Base-by-base conservation (phyloP, 352 stramenopile species). In the Globisporangium apiculatum region DNA sequence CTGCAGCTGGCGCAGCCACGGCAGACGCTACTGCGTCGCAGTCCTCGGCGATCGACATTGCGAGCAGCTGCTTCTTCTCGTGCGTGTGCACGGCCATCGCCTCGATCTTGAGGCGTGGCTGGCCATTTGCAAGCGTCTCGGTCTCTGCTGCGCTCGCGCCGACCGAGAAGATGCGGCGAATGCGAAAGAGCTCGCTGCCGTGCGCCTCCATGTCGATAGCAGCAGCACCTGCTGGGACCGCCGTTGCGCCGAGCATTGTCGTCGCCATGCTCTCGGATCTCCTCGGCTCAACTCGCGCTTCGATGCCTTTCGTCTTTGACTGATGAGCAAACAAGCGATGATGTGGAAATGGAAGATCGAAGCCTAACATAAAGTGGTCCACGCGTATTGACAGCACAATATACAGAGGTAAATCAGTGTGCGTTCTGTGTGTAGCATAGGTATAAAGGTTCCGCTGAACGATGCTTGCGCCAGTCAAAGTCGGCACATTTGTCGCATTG, bases 11-110 rank as follows among this genome's bases (percentile, higher is more conserved):
- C 42, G 35, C 46, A 18, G 46, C 15, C 47, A 11, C 57, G 24
- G 48, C 18, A 38, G 37, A 46, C 50, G 35, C 38, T 1, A 43
- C n/a, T 5, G 41, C 24, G 12, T 18, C 17, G 35, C 36, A 15
- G 15, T 62, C 48, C n/a, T 68, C 61, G 4, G 52, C 45, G 11
- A 92, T 37, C 2, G 80, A 76, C 14, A 93, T 56, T 49, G 83
- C 83, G 15, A 91, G 72, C 40, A 91, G 62, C 69, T 93, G 81
- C 55, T 86, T 86, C 65, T 79, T 83, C 60, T 89, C 80, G 42
- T 71, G 54, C 56, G 83, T 79, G 62, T 90, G 79, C 37, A 86
- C 73, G 8, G 79, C 83, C 71, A 90, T 79, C 9, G 77, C 70
- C 17, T 70, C 66, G 60, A 93, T 80, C 53, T 76, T 59, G 11